These are phyloP conservation scores for Aphanocladium album DNA, from an alignment of 2,329 filamentous ascomycete species.

Conservation along the genomic window DNA sequence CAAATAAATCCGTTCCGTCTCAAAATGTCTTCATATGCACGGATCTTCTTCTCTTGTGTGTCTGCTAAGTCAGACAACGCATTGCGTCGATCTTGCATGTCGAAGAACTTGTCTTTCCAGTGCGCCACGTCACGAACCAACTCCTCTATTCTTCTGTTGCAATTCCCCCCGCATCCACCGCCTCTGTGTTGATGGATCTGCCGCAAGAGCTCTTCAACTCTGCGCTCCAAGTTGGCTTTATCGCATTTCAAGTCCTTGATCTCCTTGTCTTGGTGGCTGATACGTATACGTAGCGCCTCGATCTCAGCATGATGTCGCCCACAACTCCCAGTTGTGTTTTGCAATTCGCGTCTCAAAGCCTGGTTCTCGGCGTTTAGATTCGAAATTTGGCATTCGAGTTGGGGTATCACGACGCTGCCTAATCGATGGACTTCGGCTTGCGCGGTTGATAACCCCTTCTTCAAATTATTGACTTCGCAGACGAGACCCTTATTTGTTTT, in stretches of 20 bases:
- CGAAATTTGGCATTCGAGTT: slow-evolving; percentile 33
- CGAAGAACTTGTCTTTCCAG: slow-evolving; percentile 29
- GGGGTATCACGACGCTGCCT: slow-evolving; percentile 27
- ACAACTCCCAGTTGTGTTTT: slow-evolving; percentile 27
- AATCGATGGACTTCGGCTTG: slow-evolving; percentile 32
- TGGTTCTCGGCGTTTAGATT: slow-evolving; percentile 35
- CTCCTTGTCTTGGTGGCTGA: slow-evolving; percentile 33
- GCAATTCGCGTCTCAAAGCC: slow-evolving; percentile 33
- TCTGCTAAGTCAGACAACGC: slow-evolving; percentile 26
- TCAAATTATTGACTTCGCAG: slow-evolving; percentile 29
- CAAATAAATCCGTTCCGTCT: slow-evolving; percentile 26
- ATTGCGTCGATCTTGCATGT: slow-evolving; percentile 27
- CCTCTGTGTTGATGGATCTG: slow-evolving; percentile 18
- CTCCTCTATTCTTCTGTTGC: slow-evolving; percentile 28
- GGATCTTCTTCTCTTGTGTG: slow-evolving; percentile 27
- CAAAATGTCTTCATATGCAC: slow-evolving; percentile 30
- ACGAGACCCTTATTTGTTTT: slow-evolving; percentile 31
- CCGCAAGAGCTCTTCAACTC: slow-evolving; percentile 30
- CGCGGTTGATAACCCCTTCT: slow-evolving; percentile 29
- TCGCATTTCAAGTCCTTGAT: slow-evolving; percentile 31
- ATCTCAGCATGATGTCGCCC: slow-evolving; percentile 27
- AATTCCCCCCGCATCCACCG: slow-evolving; percentile 20
- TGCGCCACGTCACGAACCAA: slow-evolving; percentile 29
- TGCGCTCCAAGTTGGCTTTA: slow-evolving; percentile 29
- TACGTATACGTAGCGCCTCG: slow-evolving; percentile 29